Conservation (phyloP, 2,329 filamentous ascomycete species). For the Herpotrichia juniperi region DNA sequence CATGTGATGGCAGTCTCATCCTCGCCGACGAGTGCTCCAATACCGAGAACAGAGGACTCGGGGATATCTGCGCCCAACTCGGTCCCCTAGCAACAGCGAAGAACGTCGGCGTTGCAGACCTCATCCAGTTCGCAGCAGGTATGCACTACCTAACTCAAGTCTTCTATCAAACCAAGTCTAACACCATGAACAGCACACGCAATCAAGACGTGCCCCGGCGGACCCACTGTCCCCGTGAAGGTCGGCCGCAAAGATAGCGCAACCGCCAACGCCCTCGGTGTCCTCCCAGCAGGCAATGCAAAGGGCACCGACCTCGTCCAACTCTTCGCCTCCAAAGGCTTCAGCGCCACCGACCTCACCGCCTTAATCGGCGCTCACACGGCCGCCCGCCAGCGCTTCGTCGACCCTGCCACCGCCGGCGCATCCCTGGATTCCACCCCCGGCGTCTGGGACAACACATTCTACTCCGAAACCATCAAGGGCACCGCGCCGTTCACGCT, state of each 20-base stretch:
- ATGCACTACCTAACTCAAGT: conserved; percentile 2
- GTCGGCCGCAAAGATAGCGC: conserved; percentile 40
- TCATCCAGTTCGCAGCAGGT: conserved; percentile 46
- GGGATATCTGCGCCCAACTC: conserved; percentile 49
- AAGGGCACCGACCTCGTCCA: conserved; percentile 26
- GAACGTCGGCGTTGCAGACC: conserved; percentile 39
- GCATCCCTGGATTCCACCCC: conserved; percentile 42
- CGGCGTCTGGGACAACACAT: conserved; percentile 45
- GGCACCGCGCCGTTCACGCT: conserved; percentile 38
- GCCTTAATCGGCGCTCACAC: conserved; percentile 48
- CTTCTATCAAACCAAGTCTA: conserved; percentile 66
- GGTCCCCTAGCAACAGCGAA: conserved; percentile 49
- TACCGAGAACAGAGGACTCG: conserved; percentile 51
- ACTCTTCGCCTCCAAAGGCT: conserved; percentile 45
- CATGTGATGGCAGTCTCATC: conserved; percentile 45
- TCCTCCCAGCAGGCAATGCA: conserved; percentile 29
- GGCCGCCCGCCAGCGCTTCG: conserved; percentile 35
- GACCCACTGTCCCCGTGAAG: conserved; percentile 39
- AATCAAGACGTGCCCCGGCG: conserved; percentile 44
- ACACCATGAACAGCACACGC: conserved; percentile 31
- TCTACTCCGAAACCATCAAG: conserved; percentile 39
- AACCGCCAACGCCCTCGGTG: conserved; percentile 23
- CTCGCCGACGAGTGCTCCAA: conserved; percentile 44
- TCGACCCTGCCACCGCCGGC: conserved; percentile 29
- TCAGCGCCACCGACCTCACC: conserved; percentile 43